Evolutionary conservation across 768 basidiomycete genomes (phyloP), one percentile per base, ranked within the genome.

Genomic region (Chalciporus chontae): DNA sequence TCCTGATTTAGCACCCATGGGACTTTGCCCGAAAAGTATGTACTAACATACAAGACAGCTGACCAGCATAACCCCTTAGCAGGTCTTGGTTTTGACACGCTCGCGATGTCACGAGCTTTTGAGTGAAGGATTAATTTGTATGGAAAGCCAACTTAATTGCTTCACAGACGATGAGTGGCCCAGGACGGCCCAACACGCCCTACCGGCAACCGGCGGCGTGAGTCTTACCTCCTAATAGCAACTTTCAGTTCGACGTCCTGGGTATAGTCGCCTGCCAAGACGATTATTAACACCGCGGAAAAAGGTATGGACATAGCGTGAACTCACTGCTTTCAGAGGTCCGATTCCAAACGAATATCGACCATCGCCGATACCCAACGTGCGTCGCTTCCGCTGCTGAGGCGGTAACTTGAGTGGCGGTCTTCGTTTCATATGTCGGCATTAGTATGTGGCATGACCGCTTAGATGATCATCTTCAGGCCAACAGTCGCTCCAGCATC

Each of bases 1-100:
- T 47, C 40, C 48, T 38, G 23, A 40, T 43, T 50, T 63, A 53
- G 53, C 47, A 42, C 14, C 14, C 40, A 46, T 50, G 47, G 6
- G 53, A 53, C 53, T 34, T 47, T 43, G 14, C 53, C 53, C 7
- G 48, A 63, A 53, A 58, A 54, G 64, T 45, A n/a, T n/a, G n/a
- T n/a, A n/a, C n/a, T n/a, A n/a, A 54, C 58, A 51, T 63, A 51
- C 49, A 46, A 34, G 47, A 50, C 63, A 57, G 53, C 48, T 64
- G 62, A 64, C 52, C 42, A 48, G 43, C 55, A 50, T 57, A 65
- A 65, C 54, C 43, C 37, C 57, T 56, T 59, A 45, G 49, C 56
- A 56, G 38, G 39, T 41, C 19, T 8, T 15, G 37, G 23, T 52
- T 57, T 45, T 58, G 45, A 53, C 45, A 48, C 43, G 50, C 26